Conservation (phyloP, 75 land plant genomes). For the Azolla pinnata region DNA sequence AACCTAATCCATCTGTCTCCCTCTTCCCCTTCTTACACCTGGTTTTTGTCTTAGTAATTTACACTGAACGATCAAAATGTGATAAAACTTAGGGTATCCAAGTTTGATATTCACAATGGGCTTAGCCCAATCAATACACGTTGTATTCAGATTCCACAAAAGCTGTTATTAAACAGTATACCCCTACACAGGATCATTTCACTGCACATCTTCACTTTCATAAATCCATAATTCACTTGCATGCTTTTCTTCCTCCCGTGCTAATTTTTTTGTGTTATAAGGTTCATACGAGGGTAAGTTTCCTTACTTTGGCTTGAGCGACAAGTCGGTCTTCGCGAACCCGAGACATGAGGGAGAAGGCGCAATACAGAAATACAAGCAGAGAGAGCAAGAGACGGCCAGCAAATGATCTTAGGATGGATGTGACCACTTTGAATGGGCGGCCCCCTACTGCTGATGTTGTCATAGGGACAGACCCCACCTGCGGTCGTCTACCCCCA, state of each 20-base stretch:
- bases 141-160: no score
- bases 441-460: constrained; percentile 16
- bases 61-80: no score
- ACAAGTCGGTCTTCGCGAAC: constrained; percentile 17
- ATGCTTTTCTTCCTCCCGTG: background rate
- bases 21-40: no score
- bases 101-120: background rate
- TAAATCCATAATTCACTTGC: background rate
- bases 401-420: constrained; percentile 28
- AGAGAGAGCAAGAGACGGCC: constrained; percentile 48
- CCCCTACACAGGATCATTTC: no score
- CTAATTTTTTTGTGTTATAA: background rate
- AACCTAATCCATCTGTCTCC: no score
- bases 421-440: constrained; percentile 28
- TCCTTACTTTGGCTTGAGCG: constrained; percentile 27
- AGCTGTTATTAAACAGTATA: no score
- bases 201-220: background rate
- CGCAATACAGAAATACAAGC: constrained; percentile 53
- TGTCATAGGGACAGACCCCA: no score
- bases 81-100: no score
- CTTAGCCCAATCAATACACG: background rate
- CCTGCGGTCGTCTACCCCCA: background rate
- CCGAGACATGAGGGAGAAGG: constrained; percentile 39
- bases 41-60: no score
- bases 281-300: background rate